Evolutionary conservation across 345 rosid genomes (phyloP).

Genomic region (Eucalyptus curtisii): DNA sequence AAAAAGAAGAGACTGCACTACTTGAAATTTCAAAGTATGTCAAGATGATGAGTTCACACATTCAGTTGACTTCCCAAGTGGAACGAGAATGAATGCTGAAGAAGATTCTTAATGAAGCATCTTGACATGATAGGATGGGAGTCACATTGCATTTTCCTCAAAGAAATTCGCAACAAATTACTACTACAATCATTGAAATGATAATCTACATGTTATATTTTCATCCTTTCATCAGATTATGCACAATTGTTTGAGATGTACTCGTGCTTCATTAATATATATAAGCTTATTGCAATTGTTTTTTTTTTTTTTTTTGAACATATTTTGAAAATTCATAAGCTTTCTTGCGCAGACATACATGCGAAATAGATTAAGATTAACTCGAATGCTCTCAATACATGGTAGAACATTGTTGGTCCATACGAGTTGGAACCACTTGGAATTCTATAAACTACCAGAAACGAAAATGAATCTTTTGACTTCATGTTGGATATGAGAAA

Average conservation of each 20-base stretch:
- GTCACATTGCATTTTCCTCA: not conserved
- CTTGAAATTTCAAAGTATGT: not conserved
- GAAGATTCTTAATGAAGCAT: not conserved
- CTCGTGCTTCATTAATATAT: not conserved
- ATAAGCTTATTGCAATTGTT: not conserved
- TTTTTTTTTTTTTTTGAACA: not conserved
- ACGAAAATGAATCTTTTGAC: not conserved
- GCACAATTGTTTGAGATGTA: not conserved
- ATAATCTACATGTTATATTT: not conserved
- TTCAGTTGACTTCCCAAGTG: not conserved
- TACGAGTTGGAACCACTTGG: too few species aligned
- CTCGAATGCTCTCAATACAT: not conserved
- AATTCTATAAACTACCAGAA: not conserved
- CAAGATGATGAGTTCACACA: not conserved
- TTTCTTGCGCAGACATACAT: not conserved
- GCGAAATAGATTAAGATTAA: too few species aligned
- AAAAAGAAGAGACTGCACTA: not conserved
- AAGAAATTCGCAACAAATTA: not conserved
- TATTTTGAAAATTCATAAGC: not conserved
- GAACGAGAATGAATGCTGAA: not conserved
- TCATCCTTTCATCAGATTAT: not conserved
- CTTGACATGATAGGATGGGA: not conserved
- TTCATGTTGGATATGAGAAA: not conserved
- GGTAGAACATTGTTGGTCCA: not conserved
- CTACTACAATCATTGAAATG: not conserved